A percentile compares a stretch with the other conserved stretches of the same genome.
Evolutionary conservation across 2,329 filamentous ascomycete genomes (phyloP).

Genomic region (Colletotrichum phormii): DNA sequence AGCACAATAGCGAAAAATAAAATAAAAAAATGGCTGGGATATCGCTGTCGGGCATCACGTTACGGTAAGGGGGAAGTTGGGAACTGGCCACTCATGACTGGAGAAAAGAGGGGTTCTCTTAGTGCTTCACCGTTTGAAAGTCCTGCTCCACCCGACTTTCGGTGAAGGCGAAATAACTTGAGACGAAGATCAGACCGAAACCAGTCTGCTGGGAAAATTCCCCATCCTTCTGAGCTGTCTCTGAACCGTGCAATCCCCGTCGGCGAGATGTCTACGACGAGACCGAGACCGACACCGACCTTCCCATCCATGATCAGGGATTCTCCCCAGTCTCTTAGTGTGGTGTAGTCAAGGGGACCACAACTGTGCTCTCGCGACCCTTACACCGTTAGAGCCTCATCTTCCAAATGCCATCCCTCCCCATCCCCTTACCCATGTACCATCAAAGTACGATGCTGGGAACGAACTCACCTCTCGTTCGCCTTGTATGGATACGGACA

Average conservation of each 20-base stretch:
- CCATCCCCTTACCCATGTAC: neutral
- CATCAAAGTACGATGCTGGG: no score
- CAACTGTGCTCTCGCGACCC: neutral
- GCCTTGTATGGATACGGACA: neutral
- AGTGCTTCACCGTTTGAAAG: neutral
- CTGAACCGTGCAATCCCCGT: conserved; percentile 9
- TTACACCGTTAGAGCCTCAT: conserved; percentile 6
- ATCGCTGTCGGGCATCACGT: conserved; percentile 8
- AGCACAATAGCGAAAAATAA: neutral
- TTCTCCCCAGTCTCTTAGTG: neutral
- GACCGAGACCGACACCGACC: neutral
- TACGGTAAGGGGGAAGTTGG: neutral
- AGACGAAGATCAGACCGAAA: conserved; percentile 34
- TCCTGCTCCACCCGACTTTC: neutral
- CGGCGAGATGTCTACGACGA: neutral
- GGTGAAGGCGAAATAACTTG: conserved; percentile 24
- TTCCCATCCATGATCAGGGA: neutral
- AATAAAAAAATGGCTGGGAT: conserved; percentile 15
- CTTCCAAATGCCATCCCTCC: neutral
- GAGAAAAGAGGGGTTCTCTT: neutral
- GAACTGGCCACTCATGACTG: neutral
- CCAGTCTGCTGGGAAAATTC: conserved; percentile 16
- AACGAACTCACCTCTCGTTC: neutral
- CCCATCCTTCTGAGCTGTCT: neutral
- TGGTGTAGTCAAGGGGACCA: neutral